These are phyloP conservation scores for Russula griseocarnosa DNA, from an alignment of 768 basidiomycete genomes.

Conservation along the genomic window DNA sequence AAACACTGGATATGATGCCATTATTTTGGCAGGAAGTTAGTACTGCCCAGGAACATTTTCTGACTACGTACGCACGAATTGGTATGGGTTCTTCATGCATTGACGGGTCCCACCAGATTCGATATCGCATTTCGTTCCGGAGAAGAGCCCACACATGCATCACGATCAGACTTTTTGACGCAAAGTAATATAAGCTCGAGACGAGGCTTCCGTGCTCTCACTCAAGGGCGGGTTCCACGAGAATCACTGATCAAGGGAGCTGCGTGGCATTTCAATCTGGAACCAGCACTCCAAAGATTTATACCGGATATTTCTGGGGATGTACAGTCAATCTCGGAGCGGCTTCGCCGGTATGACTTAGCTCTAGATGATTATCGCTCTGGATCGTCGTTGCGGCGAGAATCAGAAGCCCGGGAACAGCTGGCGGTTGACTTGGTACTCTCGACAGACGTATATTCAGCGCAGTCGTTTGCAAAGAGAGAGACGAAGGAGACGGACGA, in stretches of 20 bases:
- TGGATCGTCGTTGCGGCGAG: constrained; percentile 41
- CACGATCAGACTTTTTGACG: constrained; percentile 57
- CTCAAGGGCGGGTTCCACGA: constrained; percentile 45
- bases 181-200: constrained; percentile 49
- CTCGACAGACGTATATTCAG: constrained; percentile 54
- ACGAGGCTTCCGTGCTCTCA: constrained; percentile 51
- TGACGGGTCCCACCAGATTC: constrained; percentile 41
- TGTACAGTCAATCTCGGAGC: constrained; percentile 37
- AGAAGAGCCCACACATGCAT: constrained; percentile 42
- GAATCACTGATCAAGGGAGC: constrained; percentile 40
- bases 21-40: constrained; percentile 54
- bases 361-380: constrained; percentile 38
- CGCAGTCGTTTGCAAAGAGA: constrained; percentile 38
- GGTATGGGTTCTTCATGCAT: constrained; percentile 1
- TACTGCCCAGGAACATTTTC: constrained; percentile 46
- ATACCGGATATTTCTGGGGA: constrained; percentile 40
- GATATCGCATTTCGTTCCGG: constrained; percentile 59
- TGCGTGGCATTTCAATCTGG: constrained; percentile 53
- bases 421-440: constrained; percentile 60
- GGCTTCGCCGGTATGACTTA: constrained; percentile 46
- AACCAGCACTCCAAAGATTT: constrained; percentile 42
- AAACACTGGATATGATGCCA: constrained; percentile 51
- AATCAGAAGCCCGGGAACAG: constrained; percentile 56
- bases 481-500: constrained; percentile 30
- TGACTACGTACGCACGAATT: constrained; percentile 51